phyloP scores from a whole-genome alignment of 352 stramenopile genomes.

The Phytopythium litorale region DNA sequence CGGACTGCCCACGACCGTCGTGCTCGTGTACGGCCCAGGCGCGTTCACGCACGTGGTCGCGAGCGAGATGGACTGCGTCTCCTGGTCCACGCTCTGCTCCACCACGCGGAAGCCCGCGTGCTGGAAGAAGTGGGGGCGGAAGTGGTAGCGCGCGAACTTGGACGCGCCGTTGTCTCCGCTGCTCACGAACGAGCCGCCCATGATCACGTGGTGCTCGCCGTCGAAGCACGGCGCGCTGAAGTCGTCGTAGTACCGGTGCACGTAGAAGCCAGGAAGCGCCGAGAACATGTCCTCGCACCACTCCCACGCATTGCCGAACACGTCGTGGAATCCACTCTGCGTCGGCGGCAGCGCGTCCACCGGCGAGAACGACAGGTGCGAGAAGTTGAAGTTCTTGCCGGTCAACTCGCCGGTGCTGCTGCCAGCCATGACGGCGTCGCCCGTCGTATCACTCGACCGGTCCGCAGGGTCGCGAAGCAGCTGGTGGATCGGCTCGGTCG shows the following conservation, averaged over 20 bases:
- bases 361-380: constrained; percentile 88
- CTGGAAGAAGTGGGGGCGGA: constrained; percentile 97
- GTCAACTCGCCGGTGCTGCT: constrained; percentile 36
- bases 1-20: constrained; percentile 40
- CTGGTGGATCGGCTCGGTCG: constrained; percentile 93
- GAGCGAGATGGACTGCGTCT: constrained; percentile 44
- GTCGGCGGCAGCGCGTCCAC: constrained; percentile 81
- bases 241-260: constrained; percentile 95
- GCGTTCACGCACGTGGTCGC: constrained; percentile 71
- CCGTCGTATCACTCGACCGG: constrained; percentile 29
- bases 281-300: constrained; percentile 96
- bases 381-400: constrained; percentile 92
- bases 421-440: constrained; percentile 80
- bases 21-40: constrained; percentile 42
- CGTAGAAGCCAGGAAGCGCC: constrained; percentile 89
- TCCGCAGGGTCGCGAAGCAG: constrained; percentile 75
- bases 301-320: constrained; percentile 96
- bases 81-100: constrained; percentile 68
- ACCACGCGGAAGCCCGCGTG: constrained; percentile 95
- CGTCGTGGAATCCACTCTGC: constrained; percentile 87
- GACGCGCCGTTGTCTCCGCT: constrained; percentile 93
- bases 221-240: constrained; percentile 98
- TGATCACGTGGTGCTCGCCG: constrained; percentile 95
- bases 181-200: constrained; percentile 95
- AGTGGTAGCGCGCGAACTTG: constrained; percentile 95